phyloP scores from a whole-genome alignment of 2,329 filamentous ascomycete species.

The Hymenoscyphus scutula region DNA sequence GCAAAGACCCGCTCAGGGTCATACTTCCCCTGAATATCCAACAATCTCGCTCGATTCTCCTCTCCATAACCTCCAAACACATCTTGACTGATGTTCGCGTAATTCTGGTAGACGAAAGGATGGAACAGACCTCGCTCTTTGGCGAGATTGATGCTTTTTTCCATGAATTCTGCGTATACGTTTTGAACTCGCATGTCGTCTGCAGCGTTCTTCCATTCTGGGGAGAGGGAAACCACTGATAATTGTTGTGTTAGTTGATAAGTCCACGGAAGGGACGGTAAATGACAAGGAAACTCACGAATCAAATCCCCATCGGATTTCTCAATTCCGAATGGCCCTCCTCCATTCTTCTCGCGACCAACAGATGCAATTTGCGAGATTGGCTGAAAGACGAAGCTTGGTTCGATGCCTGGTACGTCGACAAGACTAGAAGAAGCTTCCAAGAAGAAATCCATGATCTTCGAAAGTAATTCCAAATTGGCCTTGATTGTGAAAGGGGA shows the following conservation, averaged over 20 bases:
- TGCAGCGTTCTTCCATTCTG: constrained; percentile 1
- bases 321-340: constrained; percentile 1
- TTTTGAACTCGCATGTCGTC: neutral
- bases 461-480: neutral
- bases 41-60: neutral
- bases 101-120: neutral
- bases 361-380: neutral
- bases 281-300: neutral
- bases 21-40: neutral
- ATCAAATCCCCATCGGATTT: neutral
- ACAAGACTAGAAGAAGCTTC: neutral
- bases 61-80: neutral
- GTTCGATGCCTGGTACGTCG: neutral
- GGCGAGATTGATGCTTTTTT: neutral
- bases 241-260: neutral
- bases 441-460: neutral
- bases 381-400: neutral
- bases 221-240: neutral
- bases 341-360: neutral
- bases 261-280: neutral
- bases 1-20: neutral
- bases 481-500: constrained; percentile 1
- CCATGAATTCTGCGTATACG: neutral
- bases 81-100: neutral
- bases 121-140: neutral